Conservation (phyloP, 1,139 yeast genomes). For the Suhomyces atakaporum region DNA sequence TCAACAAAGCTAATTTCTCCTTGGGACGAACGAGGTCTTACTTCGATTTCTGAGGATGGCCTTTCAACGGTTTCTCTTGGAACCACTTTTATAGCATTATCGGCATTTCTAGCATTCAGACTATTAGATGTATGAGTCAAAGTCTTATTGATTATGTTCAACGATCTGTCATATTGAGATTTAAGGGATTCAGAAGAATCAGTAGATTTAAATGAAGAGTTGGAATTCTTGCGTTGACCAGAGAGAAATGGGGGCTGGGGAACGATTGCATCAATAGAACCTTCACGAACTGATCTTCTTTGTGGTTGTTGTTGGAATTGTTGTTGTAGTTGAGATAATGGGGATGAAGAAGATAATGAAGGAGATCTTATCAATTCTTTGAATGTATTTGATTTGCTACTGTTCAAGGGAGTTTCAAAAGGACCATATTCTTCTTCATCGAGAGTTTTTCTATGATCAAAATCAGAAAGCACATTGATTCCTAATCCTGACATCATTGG, state of each 20-base stretch:
- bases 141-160: constrained; percentile 32
- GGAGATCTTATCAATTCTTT: constrained; percentile 28
- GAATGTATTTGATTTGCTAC: constrained; percentile 19
- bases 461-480: constrained; percentile 32
- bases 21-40: constrained; percentile 34
- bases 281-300: constrained; percentile 2
- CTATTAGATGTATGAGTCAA: constrained; percentile 22
- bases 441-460: constrained; percentile 12
- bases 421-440: constrained; percentile 6
- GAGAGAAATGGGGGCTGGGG: constrained; percentile 14
- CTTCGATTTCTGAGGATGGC: constrained; percentile 7
- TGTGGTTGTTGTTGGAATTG: constrained; percentile 14
- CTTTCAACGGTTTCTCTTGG: constrained; percentile 15
- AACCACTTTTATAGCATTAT: constrained; percentile 15
- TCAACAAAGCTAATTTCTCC: constrained; percentile 27
- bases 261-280: constrained; percentile 4
- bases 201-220: constrained; percentile 17
- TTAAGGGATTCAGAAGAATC: constrained; percentile 24
- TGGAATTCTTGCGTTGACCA: constrained; percentile 14
- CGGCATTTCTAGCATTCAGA: constrained; percentile 11
- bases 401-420: constrained; percentile 14
- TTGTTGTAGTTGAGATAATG: constrained; percentile 19
- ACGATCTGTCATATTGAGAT: constrained; percentile 26
- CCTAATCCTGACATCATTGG: constrained; percentile 38
- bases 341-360: constrained; percentile 19